Base-by-base conservation (phyloP, 2,329 filamentous ascomycete species). In the Exophiala lecanii-corni region DNA sequence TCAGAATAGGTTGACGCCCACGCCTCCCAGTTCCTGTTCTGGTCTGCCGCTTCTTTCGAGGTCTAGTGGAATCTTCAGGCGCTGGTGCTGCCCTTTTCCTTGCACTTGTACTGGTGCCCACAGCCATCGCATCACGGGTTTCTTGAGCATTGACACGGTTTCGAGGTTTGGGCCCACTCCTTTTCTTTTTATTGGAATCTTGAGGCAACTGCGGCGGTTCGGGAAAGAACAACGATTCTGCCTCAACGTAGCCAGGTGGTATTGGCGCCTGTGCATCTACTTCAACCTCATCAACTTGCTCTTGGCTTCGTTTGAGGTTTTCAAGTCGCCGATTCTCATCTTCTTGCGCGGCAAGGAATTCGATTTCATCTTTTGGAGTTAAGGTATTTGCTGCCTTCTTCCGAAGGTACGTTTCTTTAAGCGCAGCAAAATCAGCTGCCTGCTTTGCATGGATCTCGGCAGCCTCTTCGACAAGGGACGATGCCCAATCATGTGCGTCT, bases 181-280 rank as follows among this genome's bases (percentile, higher is more conserved):
- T 32, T 32, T 12, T 37, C 32, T 49, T 37, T 13, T 43, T 46
- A 5, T 19, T 19, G 7, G n/a, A 12, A 5, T n/a, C 7, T 5
- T 21, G 26, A 10, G 17, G 17, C 4, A 23, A 17, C 17, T 28
- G 28, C 1, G 39, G 41, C 5, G 9, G 13, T 9, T 30, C 20
- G 1, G 51, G 49, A 36, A 51, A 31, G 36, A 53, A 53, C 4
- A 53, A 31, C 4, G 43, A 39, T 10, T 54, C 38, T 28, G 44
- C 43, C 21, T 47, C 51, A 21, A n/a, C n/a, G n/a, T n/a, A n/a
- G n/a, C n/a, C n/a, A n/a, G n/a, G n/a, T n/a, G n/a, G n/a, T n/a
- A n/a, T n/a, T n/a, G n/a, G n/a, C 12, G 23, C 7, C 23, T 26
- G 23, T 7, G 23, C 7, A 26, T 6, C 23, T 26, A 12, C 23